These are phyloP conservation scores for Eimeria praecox DNA, from an alignment of 169 alveolate genomes.

Conservation along the genomic window DNA sequence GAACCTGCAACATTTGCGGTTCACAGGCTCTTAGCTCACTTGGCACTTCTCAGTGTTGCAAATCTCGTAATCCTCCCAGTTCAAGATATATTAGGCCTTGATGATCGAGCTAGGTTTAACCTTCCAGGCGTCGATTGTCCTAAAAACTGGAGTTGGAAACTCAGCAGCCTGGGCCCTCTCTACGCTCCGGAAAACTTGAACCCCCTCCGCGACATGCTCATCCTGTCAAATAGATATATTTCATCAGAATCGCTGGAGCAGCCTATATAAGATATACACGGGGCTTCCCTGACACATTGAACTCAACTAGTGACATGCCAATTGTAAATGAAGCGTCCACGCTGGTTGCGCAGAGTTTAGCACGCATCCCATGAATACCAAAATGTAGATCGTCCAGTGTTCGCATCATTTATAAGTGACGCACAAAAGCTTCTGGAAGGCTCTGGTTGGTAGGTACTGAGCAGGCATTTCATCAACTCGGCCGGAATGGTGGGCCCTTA, in stretches of 20 bases:
- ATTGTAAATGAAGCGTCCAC: not conserved
- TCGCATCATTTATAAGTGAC: not conserved
- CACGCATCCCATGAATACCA: not conserved
- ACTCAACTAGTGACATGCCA: not conserved
- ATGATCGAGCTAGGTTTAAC: constrained; percentile 71
- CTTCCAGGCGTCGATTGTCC: constrained; percentile 75
- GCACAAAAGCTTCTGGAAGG: not conserved
- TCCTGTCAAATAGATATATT: constrained; percentile 34
- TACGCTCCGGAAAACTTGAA: constrained; percentile 30
- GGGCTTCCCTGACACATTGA: not conserved
- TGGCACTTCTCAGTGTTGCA: constrained; percentile 75
- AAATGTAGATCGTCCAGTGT: not conserved
- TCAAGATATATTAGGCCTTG: constrained; percentile 77
- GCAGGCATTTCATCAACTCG: not conserved
- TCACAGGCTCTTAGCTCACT: constrained; percentile 48
- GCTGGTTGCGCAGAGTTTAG: not conserved
- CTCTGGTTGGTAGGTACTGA: not conserved
- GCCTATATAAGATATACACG: not conserved
- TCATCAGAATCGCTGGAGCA: not conserved
- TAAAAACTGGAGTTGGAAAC: constrained; percentile 81
- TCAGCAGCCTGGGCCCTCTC: constrained; percentile 56
- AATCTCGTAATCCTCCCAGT: constrained; percentile 75
- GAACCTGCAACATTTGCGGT: constrained; percentile 50
- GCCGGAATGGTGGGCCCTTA: not conserved
- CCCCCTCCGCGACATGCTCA: constrained; percentile 41